These are phyloP conservation scores for Candida corydali DNA, from an alignment of 805 yeast species.

Conservation along the genomic window DNA sequence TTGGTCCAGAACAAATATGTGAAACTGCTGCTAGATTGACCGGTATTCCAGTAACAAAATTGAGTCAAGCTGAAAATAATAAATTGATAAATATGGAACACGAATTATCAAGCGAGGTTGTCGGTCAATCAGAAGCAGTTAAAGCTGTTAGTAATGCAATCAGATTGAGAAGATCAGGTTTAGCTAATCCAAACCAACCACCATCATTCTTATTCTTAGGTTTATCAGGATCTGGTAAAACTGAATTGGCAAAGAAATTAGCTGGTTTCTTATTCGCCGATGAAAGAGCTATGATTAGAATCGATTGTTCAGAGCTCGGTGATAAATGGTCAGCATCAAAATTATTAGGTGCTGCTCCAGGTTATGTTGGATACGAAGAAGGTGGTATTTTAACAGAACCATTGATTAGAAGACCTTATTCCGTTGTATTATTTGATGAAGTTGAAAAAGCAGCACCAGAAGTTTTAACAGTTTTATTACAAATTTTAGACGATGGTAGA, in stretches of 20 bases:
- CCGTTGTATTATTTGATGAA: conserved; percentile 95
- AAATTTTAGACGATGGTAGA: conserved; percentile 94
- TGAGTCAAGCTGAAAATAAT: conserved; percentile 91
- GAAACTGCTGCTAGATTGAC: conserved; percentile 96
- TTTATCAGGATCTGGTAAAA: conserved; percentile 96
- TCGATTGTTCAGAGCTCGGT: conserved; percentile 93
- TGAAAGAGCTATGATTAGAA: conserved; percentile 94
- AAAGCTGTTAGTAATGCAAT: conserved; percentile 95
- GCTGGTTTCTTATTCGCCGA: conserved; percentile 96
- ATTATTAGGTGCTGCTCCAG: conserved; percentile 95
- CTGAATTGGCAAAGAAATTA: conserved; percentile 93
- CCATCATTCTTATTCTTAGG: conserved; percentile 94
- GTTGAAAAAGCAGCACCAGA: conserved; percentile 99
- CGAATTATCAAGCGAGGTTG: conserved; percentile 76
- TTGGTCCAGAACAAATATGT: conserved; percentile 88
- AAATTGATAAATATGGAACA: conserved; percentile 94
- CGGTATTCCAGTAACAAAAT: conserved; percentile 92
- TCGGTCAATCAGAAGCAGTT: conserved; percentile 94
- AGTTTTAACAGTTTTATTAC: conserved; percentile 86
- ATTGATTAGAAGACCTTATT: conserved; percentile 84
- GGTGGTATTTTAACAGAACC: conserved; percentile 97
- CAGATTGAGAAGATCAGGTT: conserved; percentile 87
- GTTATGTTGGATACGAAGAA: conserved; percentile 91
- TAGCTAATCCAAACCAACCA: conserved; percentile 95
- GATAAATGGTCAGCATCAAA: conserved; percentile 96